Evolutionary conservation across 805 yeast genomes (phyloP), one percentile per base, ranked within the genome.

Genomic region (Nakazawaea populi): DNA sequence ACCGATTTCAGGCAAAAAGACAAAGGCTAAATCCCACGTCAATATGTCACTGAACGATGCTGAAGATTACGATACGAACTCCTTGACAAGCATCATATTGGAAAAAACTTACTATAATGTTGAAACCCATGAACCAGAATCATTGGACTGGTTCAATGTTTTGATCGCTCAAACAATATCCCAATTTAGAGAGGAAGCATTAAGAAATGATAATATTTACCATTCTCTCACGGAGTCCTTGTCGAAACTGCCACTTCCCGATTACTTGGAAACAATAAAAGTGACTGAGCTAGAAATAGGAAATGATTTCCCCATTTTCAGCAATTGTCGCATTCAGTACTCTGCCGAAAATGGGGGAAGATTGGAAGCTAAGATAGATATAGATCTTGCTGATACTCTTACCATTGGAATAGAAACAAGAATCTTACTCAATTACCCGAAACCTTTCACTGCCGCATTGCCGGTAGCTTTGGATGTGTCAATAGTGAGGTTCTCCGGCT

Each of bases 91-190:
- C 29, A 64, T 80, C 0, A 88, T 94, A 24, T 70, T 94, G 39
- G 97, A 92, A 56, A 91, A 90, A 59, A 90, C 97, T 0, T 89
- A 89, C 62, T 94, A 94, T 66, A 87, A 94, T 61, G 97, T 94
- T 1, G 82, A 83, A 44, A 83, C 82, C 29, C 99, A 94, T 64
- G 75, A 83, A 14, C 79, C 97, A 0, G 99, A 94, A 69, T 86
- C 97, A 0, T 70, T 94, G 54, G 99, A 94, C 65, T 94, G 99
- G 99, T 89, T 94, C 66, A 94, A 92, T 56, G 97, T 94, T 1
- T 72, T 94, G 37, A 77, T 94, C 18, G 99, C 97, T 0, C 97
- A 94, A 64, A 83, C 90, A 6, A 82, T 94, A 29, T 80, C 88
- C 34, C 96, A 91, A 56, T 76, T 90, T 54, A 77, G 99, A 52